Conservation (phyloP, 2,329 filamentous ascomycete species). For the Chrysoporthe deuterocubensis region DNA sequence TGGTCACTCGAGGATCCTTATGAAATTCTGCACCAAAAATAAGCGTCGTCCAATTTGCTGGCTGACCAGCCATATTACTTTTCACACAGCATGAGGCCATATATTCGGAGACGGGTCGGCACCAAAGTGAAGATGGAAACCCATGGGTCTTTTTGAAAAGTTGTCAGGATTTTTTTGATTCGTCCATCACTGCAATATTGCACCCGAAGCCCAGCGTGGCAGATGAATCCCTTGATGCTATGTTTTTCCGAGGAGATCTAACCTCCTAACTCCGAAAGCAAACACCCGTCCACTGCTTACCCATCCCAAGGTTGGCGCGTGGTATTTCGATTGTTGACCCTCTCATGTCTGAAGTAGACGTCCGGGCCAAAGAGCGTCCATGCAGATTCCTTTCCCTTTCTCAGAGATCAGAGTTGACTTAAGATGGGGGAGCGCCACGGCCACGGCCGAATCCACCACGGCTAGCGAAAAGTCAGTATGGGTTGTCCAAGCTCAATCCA, state of each 20-base stretch:
- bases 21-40: background rate
- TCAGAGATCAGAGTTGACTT: slow-evolving; percentile 48
- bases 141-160: slow-evolving; percentile 16
- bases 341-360: slow-evolving; percentile 26
- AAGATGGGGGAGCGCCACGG: slow-evolving; percentile 75
- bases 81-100: background rate
- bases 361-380: slow-evolving; percentile 28
- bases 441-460: slow-evolving; percentile 90
- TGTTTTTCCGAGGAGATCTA: slow-evolving; percentile 39
- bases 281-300: slow-evolving; percentile 36
- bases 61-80: background rate
- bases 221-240: slow-evolving; percentile 37
- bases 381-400: slow-evolving; percentile 29
- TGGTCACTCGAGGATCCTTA: background rate
- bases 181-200: slow-evolving; percentile 28
- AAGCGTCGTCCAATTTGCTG: background rate
- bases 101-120: background rate
- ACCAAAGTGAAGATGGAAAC: slow-evolving; percentile 3
- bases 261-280: slow-evolving; percentile 40
- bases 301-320: slow-evolving; percentile 36
- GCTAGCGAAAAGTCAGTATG: slow-evolving; percentile 47
- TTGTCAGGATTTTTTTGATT: slow-evolving; percentile 29
- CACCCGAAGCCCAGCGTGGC: slow-evolving; percentile 28
- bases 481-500: slow-evolving; percentile 40
- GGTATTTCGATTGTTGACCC: slow-evolving; percentile 34